These are phyloP conservation scores for Omphalea diandra DNA, from an alignment of 441 rosid genomes.

Conservation along the genomic window DNA sequence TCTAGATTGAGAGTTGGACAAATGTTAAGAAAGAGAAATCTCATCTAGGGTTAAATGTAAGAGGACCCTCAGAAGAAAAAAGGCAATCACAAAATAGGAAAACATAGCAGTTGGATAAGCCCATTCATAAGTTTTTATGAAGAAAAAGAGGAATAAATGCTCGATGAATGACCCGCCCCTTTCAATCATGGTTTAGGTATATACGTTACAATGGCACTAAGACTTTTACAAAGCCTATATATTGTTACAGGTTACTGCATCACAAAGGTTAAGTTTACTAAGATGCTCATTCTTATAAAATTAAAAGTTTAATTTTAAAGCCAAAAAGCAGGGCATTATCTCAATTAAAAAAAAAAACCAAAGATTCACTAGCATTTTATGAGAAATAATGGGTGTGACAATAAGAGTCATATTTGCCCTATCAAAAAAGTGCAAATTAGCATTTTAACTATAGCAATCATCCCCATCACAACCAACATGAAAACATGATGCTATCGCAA, in stretches of 20 bases:
- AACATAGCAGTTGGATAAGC: neutral
- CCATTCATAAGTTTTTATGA: neutral
- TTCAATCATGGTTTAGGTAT: neutral
- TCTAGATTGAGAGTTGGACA: too few species aligned
- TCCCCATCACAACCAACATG: neutral
- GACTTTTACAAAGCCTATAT: neutral
- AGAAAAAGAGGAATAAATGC: neutral
- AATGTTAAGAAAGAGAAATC: too few species aligned
- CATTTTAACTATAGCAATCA: neutral
- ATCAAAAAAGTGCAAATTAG: neutral
- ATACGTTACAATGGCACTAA: neutral
- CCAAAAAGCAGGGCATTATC: neutral
- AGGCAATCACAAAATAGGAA: neutral
- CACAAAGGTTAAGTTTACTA: neutral
- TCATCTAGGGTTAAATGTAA: too few species aligned
- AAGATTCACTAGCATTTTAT: too few species aligned
- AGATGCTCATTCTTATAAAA: neutral
- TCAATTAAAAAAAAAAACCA: neutral
- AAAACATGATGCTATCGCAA: neutral
- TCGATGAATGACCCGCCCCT: neutral
- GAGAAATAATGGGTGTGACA: too few species aligned
- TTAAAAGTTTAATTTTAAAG: neutral
- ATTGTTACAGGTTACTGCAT: neutral
- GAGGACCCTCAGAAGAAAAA: too few species aligned
- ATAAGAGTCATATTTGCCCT: neutral